These are phyloP conservation scores for Eucalyptus sp. DNA, from an alignment of 345 rosid species.

Conservation along the genomic window DNA sequence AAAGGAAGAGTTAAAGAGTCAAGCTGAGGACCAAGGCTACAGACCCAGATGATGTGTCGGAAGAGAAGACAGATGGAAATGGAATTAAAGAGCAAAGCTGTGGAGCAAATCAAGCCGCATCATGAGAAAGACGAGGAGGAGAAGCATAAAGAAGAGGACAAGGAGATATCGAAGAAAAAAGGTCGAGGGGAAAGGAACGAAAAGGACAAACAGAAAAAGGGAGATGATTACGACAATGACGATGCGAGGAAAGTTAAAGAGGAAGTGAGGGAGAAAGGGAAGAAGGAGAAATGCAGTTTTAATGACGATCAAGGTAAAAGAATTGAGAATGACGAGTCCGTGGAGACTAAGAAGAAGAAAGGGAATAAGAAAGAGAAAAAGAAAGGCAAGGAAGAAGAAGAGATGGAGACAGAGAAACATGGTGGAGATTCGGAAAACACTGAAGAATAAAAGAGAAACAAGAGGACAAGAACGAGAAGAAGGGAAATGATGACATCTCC, in stretches of 20 bases:
- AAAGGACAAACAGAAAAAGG: background rate
- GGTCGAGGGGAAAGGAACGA: background rate
- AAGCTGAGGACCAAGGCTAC: slow-evolving; percentile 34
- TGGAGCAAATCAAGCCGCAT: slow-evolving; percentile 34
- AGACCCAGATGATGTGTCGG: slow-evolving; percentile 11
- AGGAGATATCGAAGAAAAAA: background rate
- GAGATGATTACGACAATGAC: background rate
- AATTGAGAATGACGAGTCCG: background rate
- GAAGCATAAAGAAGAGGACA: background rate
- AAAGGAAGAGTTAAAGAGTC: slow-evolving; percentile 42
- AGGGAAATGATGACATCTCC: background rate
- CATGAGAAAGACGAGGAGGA: slow-evolving; percentile 4
- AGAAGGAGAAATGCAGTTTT: background rate
- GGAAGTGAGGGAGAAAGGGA: background rate
- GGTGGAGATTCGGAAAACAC: background rate
- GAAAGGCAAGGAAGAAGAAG: background rate
- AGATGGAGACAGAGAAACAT: background rate
- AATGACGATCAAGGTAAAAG: background rate
- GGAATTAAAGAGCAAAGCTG: slow-evolving; percentile 43
- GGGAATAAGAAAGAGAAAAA: background rate
- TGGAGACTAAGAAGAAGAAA: slow-evolving; percentile 1
- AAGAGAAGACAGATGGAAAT: slow-evolving; percentile 27
- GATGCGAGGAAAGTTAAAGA: background rate
- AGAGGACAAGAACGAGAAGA: background rate
- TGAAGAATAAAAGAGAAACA: background rate